Percentiles rank a stretch among this genome's conserved stretches.
phyloP scores from a whole-genome alignment of 2,329 filamentous ascomycete genomes.

The Fusarium algeriense region DNA sequence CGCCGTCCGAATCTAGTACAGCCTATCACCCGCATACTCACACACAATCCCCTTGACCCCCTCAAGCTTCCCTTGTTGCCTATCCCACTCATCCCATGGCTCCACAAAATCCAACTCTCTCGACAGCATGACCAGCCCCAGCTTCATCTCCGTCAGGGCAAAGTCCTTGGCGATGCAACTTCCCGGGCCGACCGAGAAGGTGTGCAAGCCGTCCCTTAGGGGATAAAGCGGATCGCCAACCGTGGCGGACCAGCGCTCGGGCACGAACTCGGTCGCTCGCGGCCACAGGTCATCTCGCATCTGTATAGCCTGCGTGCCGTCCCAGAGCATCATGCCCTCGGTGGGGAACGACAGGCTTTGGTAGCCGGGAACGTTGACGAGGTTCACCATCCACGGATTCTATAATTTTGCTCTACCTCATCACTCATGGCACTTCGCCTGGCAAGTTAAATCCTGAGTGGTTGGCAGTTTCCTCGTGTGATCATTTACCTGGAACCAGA shows the following conservation, averaged over 20 bases:
- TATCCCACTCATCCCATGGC: neutral
- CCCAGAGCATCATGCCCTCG: constrained; percentile 2
- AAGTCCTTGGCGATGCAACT: neutral
- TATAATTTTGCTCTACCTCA: too few relatives aligned
- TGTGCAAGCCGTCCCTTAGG: neutral
- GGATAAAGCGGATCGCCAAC: neutral
- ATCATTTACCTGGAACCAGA: too few relatives aligned
- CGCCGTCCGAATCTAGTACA: neutral
- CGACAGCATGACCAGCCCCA: neutral
- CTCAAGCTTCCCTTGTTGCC: neutral
- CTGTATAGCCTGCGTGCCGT: neutral
- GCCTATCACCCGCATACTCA: neutral
- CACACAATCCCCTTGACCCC: neutral
- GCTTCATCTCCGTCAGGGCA: neutral
- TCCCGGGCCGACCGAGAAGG: neutral
- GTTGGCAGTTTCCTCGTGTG: too few relatives aligned
- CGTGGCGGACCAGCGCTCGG: neutral
- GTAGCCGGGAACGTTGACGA: neutral
- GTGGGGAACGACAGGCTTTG: neutral
- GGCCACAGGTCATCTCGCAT: neutral
- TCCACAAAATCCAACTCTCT: neutral
- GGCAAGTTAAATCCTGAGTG: too few relatives aligned
- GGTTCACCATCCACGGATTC: too few relatives aligned
- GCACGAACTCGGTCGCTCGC: neutral
- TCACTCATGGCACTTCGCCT: too few relatives aligned